Evolutionary conservation across 148 eudicot species (phyloP), one percentile per base, ranked within the genome.

Genomic region (Nyssa sinensis): DNA sequence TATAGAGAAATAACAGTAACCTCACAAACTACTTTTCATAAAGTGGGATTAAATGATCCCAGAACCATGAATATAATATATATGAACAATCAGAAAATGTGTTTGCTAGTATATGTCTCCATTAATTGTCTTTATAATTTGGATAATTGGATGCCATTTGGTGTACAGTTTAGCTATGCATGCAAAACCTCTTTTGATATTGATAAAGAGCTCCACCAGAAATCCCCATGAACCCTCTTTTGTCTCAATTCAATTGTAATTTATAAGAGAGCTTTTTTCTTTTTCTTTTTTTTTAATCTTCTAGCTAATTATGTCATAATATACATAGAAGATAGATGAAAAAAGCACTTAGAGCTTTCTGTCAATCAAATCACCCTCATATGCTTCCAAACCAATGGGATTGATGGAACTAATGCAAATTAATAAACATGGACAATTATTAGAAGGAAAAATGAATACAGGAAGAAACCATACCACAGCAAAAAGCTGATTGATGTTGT

Each of bases 31-130:
- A 19, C 27, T n/a, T 32, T 70, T 55, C 1, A n/a, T 19, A 23
- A 21, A 31, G 62, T 70, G 73, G n/a, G n/a, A 55, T 35, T 51
- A n/a, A n/a, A n/a, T n/a, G n/a, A n/a, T 69, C 61, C 60, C 62
- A 55, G 4, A 19, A 3, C 71, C 19, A 34, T 34, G 49, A 70
- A n/a, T n/a, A n/a, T n/a, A n/a, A n/a, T n/a, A n/a, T n/a, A 58
- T 34, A 34, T 58, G 32, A 57, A 33, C 74, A 70, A 57, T 17
- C 64, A 70, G 49, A 32, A 70, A 24, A n/a, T 70, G 25, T 17
- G n/a, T 0, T 21, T 24, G 24, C 51, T 47, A n/a, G 33, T 55
- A 47, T 47, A 55, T 33, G n/a, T 39, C 28, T 32, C 33, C 7
- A 23, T n/a, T 24, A 24, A 14, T 21, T 0, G 11, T 7, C 11